phyloP scores from a whole-genome alignment of 331 rosid species.

The Erythrophleum ivorense region DNA sequence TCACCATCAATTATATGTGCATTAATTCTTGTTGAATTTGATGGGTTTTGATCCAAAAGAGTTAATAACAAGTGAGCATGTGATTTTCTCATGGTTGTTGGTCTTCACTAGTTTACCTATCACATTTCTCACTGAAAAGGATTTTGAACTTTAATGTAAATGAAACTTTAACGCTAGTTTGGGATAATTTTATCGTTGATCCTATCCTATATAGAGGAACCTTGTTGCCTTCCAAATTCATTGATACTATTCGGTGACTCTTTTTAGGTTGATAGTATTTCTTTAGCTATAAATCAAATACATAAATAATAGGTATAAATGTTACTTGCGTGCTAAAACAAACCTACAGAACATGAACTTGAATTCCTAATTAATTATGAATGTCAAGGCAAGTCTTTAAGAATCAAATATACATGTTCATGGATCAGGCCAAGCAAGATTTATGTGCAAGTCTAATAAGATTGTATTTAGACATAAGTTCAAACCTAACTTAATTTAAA shows the following conservation, averaged over 20 bases:
- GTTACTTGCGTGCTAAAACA: slow-evolving; percentile 20
- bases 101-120: slow-evolving; percentile 84
- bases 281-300: slow-evolving; percentile 63
- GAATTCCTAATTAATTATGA: too few species aligned
- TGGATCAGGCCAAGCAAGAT: too few species aligned
- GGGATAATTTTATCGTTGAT: slow-evolving; percentile 50
- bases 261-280: slow-evolving; percentile 87
- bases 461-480: too few species aligned
- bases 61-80: slow-evolving; percentile 68
- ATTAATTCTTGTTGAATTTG: slow-evolving; percentile 66
- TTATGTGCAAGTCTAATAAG: too few species aligned
- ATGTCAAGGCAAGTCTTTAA: not conserved
- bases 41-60: slow-evolving; percentile 66
- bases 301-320: not conserved
- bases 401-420: too few species aligned
- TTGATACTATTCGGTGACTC: slow-evolving; percentile 62
- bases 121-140: slow-evolving; percentile 68
- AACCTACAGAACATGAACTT: not conserved
- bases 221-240: slow-evolving; percentile 73
- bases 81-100: slow-evolving; percentile 60
- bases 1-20: slow-evolving; percentile 60
- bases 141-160: slow-evolving; percentile 62
- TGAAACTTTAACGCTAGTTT: slow-evolving; percentile 59
- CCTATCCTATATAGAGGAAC: slow-evolving; percentile 93
- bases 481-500: too few species aligned